Conservation (phyloP, 2,329 filamentous ascomycete genomes). For the Paraphoma chrysanthemicola region DNA sequence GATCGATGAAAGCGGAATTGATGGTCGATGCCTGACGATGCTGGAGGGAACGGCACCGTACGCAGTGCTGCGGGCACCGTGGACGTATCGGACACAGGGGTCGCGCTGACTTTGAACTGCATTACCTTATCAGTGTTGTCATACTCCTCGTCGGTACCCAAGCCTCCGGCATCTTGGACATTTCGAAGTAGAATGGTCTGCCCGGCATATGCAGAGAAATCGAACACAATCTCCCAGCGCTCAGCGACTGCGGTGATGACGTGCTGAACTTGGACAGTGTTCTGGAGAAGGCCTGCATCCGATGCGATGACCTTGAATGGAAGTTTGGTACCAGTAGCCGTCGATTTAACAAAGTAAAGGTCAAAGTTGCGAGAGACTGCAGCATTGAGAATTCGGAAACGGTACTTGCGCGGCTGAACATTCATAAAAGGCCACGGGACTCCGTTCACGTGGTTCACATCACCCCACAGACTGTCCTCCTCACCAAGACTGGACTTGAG, state of each 20-base stretch:
- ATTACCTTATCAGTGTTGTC: constrained; percentile 49
- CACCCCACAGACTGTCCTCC: constrained; percentile 58
- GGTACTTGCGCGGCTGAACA: constrained; percentile 66
- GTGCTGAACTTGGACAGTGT: constrained; percentile 51
- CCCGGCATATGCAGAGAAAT: constrained; percentile 59
- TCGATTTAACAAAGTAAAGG: constrained; percentile 54
- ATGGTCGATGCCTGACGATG: constrained; percentile 31
- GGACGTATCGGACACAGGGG: constrained; percentile 35
- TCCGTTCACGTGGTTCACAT: constrained; percentile 65
- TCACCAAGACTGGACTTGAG: constrained; percentile 53
- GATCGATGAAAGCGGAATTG: constrained; percentile 41
- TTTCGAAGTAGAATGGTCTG: constrained; percentile 57
- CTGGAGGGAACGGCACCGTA: constrained; percentile 35
- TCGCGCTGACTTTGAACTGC: constrained; percentile 53
- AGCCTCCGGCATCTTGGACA: constrained; percentile 48
- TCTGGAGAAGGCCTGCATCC: constrained; percentile 51
- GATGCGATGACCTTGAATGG: constrained; percentile 63
- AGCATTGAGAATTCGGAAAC: constrained; percentile 61
- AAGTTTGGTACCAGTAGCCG: constrained; percentile 42
- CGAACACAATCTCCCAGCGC: constrained; percentile 64
- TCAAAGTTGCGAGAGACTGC: constrained; percentile 50
- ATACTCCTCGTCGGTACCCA: constrained; percentile 56
- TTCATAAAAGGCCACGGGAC: constrained; percentile 65
- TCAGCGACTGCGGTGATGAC: constrained; percentile 62
- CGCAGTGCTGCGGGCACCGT: constrained; percentile 27